Evolutionary conservation across 805 yeast species (phyloP), one percentile per base, ranked within the genome.

Genomic region (Saturnispora mendoncae): DNA sequence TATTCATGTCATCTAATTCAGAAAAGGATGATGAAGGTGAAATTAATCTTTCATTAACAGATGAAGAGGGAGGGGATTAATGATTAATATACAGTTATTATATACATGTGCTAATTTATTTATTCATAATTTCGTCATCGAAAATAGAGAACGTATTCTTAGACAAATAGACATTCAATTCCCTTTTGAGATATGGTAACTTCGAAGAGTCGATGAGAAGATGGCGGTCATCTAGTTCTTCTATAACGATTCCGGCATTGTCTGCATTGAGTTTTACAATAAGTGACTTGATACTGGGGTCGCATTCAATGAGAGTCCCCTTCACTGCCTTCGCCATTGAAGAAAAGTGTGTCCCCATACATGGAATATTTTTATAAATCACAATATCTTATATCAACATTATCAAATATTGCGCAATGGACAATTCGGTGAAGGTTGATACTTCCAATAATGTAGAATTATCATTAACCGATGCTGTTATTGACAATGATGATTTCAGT

Each of bases 181-280:
- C 95, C 39, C 62, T 66, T 51, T 87, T 90, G 37, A 90, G 79
- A 54, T 68, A 78, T 19, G 76, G 80, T 2, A 90, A 84, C 61
- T 80, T 83, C 29, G 75, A 72, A 25, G 80, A 81, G 50, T 84
- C 90, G 23, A 90, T 81, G 46, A 92, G 66, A 15, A 90, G 61
- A 60, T 92, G 97, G 1, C 92, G 84, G 35, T 88, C 97, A 56
- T 92, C 97, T 32, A 90, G 69, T 52, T 92, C 97, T 60, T 81
- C 78, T n/a, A 58, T 61, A 14, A 61, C 57, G 2, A 92, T 80
- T 50, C 87, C 94, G 44, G 84, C 81, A 28, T 70, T 64, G 21
- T 76, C 74, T 0, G 85, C 65, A 59, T 92, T 97, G 33, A 90
- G 82, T 56, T 79, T 82, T 18, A 90, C 63, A 2, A 90, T 84